Evolutionary conservation across 148 eudicot genomes (phyloP), one percentile per base, ranked within the genome.

Genomic region (Fagopyrum esculentum): DNA sequence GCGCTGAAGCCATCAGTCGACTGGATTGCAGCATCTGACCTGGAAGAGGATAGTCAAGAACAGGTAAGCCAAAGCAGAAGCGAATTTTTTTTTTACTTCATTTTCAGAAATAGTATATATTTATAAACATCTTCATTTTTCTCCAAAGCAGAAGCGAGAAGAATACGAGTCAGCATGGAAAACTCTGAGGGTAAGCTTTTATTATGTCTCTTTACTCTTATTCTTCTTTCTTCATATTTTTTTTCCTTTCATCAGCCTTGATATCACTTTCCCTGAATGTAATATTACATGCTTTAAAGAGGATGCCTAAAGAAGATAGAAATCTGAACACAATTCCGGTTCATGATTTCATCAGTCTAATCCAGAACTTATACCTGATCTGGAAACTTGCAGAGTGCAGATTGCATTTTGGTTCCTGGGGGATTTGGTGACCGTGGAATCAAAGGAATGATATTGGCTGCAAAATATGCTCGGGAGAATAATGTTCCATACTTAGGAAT

Each of bases 381-480:
- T 45, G 48, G 40, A 35, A 44, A 22, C 26, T 22, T 87, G 70
- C 85, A 94, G 98, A 85, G 86, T 79, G 97, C 98, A 59, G 82
- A 92, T 82, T 91, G 98, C 81, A 86, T 90, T 76, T 82, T 94
- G 81, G 98, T 94, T 78, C 97, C 93, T 74, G 98, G 97, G 87
- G 98, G 98, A 71, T 94, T 94, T 83, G 98, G 98, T 75, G 98
- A 94, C 74, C 96, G 98, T 77, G 97, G 98, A 79, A 87, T 94
- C 19, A 79, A 79, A 47, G 98, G 98, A 75, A 91, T 90, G 98
- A 86, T 94, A 75, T 78, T 94, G 77, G 98, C 98, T 74, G 98
- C 98, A 47, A 91, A 92, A 74, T 94, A 94, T 80, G 98, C 98
- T 48, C 78, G 98, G 78, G 93, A 92, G 82, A 94, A 90, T 74